Conservation (phyloP, 2,329 filamentous ascomycete species). For the Botrytis hyacinthi region DNA sequence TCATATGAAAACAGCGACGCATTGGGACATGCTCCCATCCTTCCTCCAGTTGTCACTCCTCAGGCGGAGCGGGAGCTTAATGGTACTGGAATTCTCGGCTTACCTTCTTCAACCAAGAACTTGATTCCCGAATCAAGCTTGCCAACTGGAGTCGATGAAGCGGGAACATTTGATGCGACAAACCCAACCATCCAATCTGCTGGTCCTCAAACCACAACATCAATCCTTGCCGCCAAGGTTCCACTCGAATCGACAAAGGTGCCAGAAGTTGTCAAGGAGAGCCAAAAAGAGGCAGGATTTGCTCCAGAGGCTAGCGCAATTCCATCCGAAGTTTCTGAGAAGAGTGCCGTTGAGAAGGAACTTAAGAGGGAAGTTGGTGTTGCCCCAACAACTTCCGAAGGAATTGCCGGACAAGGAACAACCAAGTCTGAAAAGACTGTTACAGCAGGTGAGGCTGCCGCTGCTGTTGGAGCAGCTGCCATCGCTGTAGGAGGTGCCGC, state of each 20-base stretch:
- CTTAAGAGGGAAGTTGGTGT: constrained; percentile 65
- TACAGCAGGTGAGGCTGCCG: constrained; percentile 44
- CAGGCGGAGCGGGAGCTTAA: constrained; percentile 38
- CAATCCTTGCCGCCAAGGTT: constrained; percentile 44
- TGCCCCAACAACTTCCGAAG: constrained; percentile 57
- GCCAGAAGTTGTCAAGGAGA: constrained; percentile 67
- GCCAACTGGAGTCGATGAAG: constrained; percentile 53
- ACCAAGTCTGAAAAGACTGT: constrained; percentile 52
- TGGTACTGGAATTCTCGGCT: constrained; percentile 44
- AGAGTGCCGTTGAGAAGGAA: constrained; percentile 69
- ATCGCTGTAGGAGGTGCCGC: constrained; percentile 45
- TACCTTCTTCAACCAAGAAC: constrained; percentile 58
- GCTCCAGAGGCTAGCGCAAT: constrained; percentile 67
- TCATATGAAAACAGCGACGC: constrained; percentile 82
- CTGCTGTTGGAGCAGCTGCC: constrained; percentile 46
- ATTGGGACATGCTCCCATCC: constrained; percentile 40
- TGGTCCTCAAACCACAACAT: constrained; percentile 46
- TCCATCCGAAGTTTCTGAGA: constrained; percentile 65
- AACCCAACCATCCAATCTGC: constrained; percentile 51
- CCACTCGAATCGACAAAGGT: constrained; percentile 47
- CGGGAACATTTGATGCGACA: constrained; percentile 53
- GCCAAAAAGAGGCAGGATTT: constrained; percentile 63
- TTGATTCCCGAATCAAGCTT: constrained; percentile 82
- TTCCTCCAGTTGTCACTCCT: constrained; percentile 44
- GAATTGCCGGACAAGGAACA: constrained; percentile 51